Evolutionary conservation across 768 basidiomycete genomes (phyloP).

Genomic region (Tulasnella sp.): DNA sequence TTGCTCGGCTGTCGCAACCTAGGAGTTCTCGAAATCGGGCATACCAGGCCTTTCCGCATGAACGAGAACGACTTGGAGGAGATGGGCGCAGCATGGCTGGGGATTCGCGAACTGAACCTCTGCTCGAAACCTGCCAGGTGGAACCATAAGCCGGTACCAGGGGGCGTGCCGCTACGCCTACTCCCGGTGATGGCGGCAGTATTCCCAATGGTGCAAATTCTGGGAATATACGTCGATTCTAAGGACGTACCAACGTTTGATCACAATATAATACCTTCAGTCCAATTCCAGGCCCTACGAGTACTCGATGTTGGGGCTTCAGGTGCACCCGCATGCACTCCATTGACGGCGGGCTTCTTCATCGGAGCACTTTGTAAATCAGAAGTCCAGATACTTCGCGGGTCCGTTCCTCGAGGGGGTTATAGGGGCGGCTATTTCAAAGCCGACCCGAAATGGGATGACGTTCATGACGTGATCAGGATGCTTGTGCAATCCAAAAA

Average conservation of each 20-base stretch:
- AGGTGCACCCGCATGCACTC: too few relatives aligned
- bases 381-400: too few relatives aligned
- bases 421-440: too few relatives aligned
- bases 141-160: background rate
- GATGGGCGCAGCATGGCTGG: background rate
- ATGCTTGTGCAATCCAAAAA: too few relatives aligned
- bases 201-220: background rate
- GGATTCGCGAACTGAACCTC: background rate
- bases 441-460: too few relatives aligned
- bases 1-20: background rate
- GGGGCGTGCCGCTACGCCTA: background rate
- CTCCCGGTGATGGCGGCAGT: background rate
- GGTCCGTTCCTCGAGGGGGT: too few relatives aligned
- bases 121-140: background rate
- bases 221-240: background rate
- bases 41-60: background rate
- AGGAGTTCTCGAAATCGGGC: background rate
- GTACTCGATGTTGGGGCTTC: background rate
- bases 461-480: too few relatives aligned
- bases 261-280: background rate
- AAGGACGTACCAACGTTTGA: background rate
- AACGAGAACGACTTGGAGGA: background rate
- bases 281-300: background rate
- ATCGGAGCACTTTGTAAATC: too few relatives aligned
- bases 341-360: too few relatives aligned